Percentiles rank a stretch among this genome's conserved stretches.
Evolutionary conservation across 164 flowering plant species (phyloP).

Genomic region (Santalum album): DNA sequence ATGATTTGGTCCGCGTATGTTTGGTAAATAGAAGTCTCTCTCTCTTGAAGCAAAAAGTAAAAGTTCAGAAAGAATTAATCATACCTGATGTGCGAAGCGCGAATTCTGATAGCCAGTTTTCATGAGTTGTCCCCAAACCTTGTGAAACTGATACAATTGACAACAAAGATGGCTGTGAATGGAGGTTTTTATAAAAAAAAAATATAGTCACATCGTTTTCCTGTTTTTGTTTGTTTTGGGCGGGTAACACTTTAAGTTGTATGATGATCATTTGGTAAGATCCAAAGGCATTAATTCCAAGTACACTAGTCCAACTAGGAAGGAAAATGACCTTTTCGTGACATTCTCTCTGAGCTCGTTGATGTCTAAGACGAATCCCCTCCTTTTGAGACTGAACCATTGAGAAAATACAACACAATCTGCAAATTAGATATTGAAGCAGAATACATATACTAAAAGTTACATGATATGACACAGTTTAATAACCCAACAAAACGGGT

Average conservation of each 20-base stretch:
- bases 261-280: too few species aligned
- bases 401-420: constrained; percentile 1
- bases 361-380: constrained; percentile 56
- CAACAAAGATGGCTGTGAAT: background rate
- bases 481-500: too few species aligned
- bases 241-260: too few species aligned
- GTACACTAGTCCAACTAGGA: background rate
- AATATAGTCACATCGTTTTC: too few species aligned
- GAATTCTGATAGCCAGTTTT: constrained; percentile 98
- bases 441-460: background rate
- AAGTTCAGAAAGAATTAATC: background rate
- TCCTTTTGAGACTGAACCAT: constrained; percentile 49
- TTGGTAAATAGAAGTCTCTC: background rate
- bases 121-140: constrained; percentile 97
- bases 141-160: constrained; percentile 60
- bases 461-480: background rate
- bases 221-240: too few species aligned
- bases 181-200: too few species aligned
- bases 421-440: background rate
- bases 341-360: constrained; percentile 49
- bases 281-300: background rate
- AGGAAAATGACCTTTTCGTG: constrained; percentile 56
- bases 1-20: too few species aligned
- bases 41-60: too few species aligned
- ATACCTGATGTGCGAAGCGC: constrained; percentile 97